phyloP scores from a whole-genome alignment of 352 stramenopile genomes.

The Phytophthora litchii region DNA sequence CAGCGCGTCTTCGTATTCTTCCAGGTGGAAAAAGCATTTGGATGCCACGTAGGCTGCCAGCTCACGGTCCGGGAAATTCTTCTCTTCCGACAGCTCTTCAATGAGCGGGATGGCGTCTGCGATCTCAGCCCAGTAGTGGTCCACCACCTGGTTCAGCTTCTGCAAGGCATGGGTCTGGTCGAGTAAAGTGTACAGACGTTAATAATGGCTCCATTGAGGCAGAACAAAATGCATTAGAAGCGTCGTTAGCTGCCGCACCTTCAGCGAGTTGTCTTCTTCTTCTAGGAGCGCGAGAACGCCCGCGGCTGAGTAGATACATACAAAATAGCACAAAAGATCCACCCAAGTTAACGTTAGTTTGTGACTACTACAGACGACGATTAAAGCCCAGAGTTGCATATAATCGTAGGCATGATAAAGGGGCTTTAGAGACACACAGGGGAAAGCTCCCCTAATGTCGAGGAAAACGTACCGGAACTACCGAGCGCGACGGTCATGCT shows the following conservation, averaged over 20 bases:
- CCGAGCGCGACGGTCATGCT: constrained; percentile 55
- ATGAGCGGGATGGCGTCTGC: constrained; percentile 92
- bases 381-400: constrained; percentile 11
- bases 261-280: constrained; percentile 91
- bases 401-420: constrained; percentile 1
- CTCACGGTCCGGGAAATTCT: constrained; percentile 90
- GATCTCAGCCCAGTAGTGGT: constrained; percentile 95
- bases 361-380: constrained; percentile 2
- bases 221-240: constrained; percentile 2
- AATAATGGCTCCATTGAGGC: neutral
- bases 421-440: constrained; percentile 1
- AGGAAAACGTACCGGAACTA: constrained; percentile 60
- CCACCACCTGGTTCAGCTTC: constrained; percentile 92
- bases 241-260: constrained; percentile 41
- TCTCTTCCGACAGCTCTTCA: constrained; percentile 94
- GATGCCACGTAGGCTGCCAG: constrained; percentile 93
- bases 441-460: neutral
- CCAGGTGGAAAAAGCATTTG: constrained; percentile 98
- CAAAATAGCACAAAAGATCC: constrained; percentile 38
- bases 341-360: constrained; percentile 37
- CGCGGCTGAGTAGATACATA: constrained; percentile 56
- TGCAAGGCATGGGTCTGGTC: constrained; percentile 88
- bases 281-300: constrained; percentile 91
- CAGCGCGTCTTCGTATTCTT: constrained; percentile 96
- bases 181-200: constrained; percentile 12